Evolutionary conservation across 2,329 filamentous ascomycete genomes (phyloP).

Genomic region (Macrophomina phaseolina): DNA sequence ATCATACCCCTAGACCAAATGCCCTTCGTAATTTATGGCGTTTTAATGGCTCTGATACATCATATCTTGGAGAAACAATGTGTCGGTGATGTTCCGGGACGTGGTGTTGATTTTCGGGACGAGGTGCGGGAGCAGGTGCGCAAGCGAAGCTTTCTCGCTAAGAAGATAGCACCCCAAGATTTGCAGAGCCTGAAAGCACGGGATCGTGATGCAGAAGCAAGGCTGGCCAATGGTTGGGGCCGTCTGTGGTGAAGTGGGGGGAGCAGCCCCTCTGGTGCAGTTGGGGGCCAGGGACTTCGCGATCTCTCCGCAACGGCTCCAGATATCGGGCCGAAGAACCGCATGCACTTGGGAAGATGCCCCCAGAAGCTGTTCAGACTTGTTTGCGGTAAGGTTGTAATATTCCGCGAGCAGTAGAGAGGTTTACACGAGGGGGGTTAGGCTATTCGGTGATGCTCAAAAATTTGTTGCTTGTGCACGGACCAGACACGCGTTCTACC

Average conservation of each 20-base stretch:
- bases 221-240: not conserved
- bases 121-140: not conserved
- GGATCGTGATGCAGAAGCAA: not conserved
- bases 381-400: not conserved
- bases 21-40: slow-evolving; percentile 29
- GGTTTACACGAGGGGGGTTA: not conserved
- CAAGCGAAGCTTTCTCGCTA: not conserved
- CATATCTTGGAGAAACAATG: not conserved
- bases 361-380: not conserved
- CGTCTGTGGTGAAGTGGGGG: not conserved
- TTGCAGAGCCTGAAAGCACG: not conserved
- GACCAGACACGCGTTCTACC: not conserved
- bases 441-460: not conserved
- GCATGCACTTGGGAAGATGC: no score
- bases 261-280: not conserved
- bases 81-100: no score
- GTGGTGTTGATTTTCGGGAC: not conserved
- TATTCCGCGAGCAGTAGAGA: not conserved
- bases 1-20: slow-evolving; percentile 48
- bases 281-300: not conserved
- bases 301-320: not conserved
- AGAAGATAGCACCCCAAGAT: not conserved
- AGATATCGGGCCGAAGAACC: not conserved
- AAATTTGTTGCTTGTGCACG: not conserved
- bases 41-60: rapidly evolving